Base-by-base conservation (phyloP, 129 eudicot species). In the Escallonia herrerae region DNA sequence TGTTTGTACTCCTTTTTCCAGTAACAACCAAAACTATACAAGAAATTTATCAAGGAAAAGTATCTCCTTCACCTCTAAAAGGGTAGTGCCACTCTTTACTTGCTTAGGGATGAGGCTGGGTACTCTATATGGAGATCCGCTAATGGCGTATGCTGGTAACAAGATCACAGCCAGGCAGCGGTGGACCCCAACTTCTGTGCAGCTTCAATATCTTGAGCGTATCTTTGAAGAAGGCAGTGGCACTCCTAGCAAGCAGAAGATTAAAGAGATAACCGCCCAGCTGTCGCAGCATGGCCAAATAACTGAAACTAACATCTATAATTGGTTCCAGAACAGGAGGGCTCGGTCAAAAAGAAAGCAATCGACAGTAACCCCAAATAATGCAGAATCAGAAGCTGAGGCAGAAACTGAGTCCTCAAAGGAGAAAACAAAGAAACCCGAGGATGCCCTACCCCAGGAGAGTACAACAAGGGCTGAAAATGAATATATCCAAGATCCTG, bases 31-130 rank as follows among this genome's bases (percentile, higher is more conserved):
- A 22, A 22, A 22, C 33, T 22, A 22, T 22, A 22, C 33, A 22
- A 22, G 33, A 22, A 22, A 22, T 22, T 22, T 22, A 22, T 22
- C 33, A 22, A 22, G 33, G 33, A 22, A n/a, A 22, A 22, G 33
- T 22, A 22, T 22, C 33, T 22, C 33, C 33, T 22, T 22, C 33
- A 22, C 33, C 33, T 22, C 33, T 22, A 22, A 22, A 22, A 22
- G 33, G 33, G 33, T 22, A 22, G 33, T 22, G 33, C 33, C 5
- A n/a, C 43, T 13, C 11, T 67, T 5, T 52, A 37, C 43, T 66
- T 5, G 3, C 38, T 47, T 69, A 69, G 88, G 81, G 67, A 72
- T 52, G 47, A 79, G 81, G 68, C 63, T 85, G 62, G 87, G 85
- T 54, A 73, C 71, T 58, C 59, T 77, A 0, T 85, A 79, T 54